Percentiles rank a stretch among this genome's conserved stretches.
phyloP scores from a whole-genome alignment of 768 basidiomycete species.

The Fomitopsis serialis region DNA sequence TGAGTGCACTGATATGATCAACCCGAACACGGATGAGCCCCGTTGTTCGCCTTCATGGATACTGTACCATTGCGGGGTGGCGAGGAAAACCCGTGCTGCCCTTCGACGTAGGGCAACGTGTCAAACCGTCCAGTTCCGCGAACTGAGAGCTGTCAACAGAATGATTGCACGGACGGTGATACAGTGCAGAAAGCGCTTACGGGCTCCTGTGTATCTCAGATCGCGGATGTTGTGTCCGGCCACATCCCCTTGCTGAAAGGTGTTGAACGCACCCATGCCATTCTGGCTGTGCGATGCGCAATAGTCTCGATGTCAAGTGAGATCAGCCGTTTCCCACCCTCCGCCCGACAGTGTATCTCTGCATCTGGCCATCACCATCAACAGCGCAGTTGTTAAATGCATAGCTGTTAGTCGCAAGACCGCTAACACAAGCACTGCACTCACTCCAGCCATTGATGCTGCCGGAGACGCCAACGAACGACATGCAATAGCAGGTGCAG shows the following conservation, averaged over 20 bases:
- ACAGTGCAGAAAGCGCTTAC: neutral
- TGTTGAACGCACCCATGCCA: neutral
- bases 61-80: neutral
- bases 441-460: neutral
- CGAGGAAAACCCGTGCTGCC: too few relatives aligned
- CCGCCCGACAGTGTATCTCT: neutral
- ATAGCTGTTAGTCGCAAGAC: neutral
- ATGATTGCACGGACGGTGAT: neutral
- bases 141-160: neutral
- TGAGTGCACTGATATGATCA: constrained; percentile 10
- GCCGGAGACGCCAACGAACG: neutral
- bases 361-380: neutral
- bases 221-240: neutral
- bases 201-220: neutral
- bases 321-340: neutral
- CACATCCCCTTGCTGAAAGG: neutral
- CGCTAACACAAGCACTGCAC: neutral
- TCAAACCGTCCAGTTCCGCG: neutral
- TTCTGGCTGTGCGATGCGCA: neutral
- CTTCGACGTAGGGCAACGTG: neutral
- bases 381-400: neutral
- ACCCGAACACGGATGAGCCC: neutral
- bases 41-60: neutral
- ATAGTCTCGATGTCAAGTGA: constrained; percentile 1
- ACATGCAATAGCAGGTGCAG: neutral